These are phyloP conservation scores for Calonectria multiphialidica DNA, from an alignment of 2,329 filamentous ascomycete species.

Conservation along the genomic window DNA sequence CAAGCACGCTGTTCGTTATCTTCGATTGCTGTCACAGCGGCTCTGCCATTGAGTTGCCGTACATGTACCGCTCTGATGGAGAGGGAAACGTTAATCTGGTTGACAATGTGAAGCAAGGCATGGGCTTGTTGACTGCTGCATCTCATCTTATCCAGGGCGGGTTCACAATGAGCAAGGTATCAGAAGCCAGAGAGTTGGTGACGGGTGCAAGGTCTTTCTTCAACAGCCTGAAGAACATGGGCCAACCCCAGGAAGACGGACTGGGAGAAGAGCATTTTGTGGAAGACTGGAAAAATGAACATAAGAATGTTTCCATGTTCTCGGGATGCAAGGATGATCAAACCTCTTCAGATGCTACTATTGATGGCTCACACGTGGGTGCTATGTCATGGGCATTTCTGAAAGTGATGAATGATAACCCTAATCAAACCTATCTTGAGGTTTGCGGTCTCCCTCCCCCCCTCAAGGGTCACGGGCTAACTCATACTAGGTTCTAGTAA, in stretches of 20 bases:
- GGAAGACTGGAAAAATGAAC: neutral
- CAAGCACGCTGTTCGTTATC: neutral
- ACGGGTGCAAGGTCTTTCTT: neutral
- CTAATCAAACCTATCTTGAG: neutral
- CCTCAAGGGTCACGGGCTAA: neutral
- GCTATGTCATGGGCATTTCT: slow-evolving; percentile 1
- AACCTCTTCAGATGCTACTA: neutral
- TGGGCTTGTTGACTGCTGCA: neutral
- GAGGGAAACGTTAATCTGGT: neutral
- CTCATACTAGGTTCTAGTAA: neutral
- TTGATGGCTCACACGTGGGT: neutral
- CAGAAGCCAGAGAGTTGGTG: neutral
- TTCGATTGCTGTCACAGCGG: neutral
- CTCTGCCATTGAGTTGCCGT: neutral
- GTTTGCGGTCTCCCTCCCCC: neutral
- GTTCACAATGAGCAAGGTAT: neutral
- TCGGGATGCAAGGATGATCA: neutral
- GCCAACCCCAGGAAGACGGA: neutral
- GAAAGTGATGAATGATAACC: neutral
- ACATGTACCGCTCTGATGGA: neutral
- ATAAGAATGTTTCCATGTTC: neutral
- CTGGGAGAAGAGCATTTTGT: neutral
- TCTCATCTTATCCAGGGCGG: neutral
- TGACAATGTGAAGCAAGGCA: neutral
- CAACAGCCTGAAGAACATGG: neutral